These are phyloP conservation scores for Spergularia bocconei DNA, from an alignment of 148 eudicot species.

Conservation along the genomic window DNA sequence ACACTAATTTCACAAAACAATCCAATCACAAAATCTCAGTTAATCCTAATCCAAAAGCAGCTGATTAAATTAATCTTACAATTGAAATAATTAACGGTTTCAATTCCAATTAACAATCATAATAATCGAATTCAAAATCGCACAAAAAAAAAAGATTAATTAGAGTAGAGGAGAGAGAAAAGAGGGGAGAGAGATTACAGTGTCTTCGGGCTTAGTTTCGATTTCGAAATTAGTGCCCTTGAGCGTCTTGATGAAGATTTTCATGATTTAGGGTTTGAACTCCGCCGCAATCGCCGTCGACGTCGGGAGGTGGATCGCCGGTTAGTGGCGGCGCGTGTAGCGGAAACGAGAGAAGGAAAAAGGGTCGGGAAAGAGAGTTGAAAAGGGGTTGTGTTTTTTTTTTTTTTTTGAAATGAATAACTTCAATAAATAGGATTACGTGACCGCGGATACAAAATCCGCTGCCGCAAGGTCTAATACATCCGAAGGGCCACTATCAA, in stretches of 20 bases:
- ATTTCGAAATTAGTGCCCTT: conserved; percentile 75
- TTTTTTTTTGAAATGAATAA: no score
- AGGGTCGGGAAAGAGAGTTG: not conserved
- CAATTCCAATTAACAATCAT: not conserved
- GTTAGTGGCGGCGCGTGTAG: not conserved
- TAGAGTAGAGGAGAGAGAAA: conserved; percentile 3
- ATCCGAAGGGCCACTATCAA: no score
- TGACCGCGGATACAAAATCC: no score
- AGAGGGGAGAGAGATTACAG: conserved; percentile 36
- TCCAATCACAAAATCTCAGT: not conserved
- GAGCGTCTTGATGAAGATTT: conserved; percentile 67
- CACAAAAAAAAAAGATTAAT: not conserved
- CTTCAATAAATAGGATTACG: no score
- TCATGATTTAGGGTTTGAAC: conserved; percentile 36
- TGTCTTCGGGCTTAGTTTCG: conserved; percentile 71
- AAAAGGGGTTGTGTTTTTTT: no score
- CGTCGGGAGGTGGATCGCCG: conserved; percentile 27
- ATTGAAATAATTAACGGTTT: not conserved
- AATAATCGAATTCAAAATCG: not conserved
- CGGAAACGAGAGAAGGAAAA: not conserved
- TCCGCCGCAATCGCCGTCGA: conserved; percentile 15
- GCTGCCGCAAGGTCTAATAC: no score
- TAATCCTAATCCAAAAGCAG: not conserved
- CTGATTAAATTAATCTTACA: not conserved
- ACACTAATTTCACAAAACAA: conserved; percentile 8